Evolutionary conservation across 495 filamentous ascomycete species (phyloP).

Genomic region (Aspergillus coremiiformis): DNA sequence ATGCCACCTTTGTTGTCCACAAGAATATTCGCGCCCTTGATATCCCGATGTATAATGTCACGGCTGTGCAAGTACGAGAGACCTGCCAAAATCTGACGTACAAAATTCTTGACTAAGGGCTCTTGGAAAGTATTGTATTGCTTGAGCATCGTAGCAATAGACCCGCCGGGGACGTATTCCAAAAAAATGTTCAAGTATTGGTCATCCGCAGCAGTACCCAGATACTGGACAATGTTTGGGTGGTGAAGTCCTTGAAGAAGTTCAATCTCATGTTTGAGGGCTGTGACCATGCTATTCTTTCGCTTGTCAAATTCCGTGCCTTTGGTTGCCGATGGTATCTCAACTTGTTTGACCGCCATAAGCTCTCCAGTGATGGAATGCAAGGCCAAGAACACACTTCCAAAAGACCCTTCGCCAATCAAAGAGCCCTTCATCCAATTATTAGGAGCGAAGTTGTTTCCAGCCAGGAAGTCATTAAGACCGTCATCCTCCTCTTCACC

Average conservation of each 20-base stretch:
- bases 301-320: conserved; percentile 75
- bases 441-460: conserved; percentile 88
- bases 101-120: conserved; percentile 90
- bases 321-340: conserved; percentile 74
- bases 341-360: conserved; percentile 98
- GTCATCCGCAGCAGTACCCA: conserved; percentile 85
- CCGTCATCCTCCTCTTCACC: conserved; percentile 80
- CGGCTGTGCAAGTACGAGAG: conserved; percentile 92
- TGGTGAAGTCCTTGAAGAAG: conserved; percentile 92
- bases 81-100: conserved; percentile 89
- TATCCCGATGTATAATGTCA: conserved; percentile 97
- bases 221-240: conserved; percentile 95
- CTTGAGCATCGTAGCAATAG: conserved; percentile 95
- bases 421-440: conserved; percentile 99
- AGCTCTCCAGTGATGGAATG: conserved; percentile 96
- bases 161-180: conserved; percentile 96
- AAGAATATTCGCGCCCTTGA: conserved; percentile 97
- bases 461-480: conserved; percentile 74
- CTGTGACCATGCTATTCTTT: conserved; percentile 97
- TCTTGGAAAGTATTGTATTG: conserved; percentile 94
- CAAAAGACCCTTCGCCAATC: conserved; percentile 95
- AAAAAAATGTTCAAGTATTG: conserved; percentile 98
- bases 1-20: conserved; percentile 98
- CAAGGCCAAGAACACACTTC: conserved; percentile 92
- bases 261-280: conserved; percentile 91